Evolutionary conservation across 2,329 filamentous ascomycete genomes (phyloP).

Genomic region (Sporothrix schenckii): DNA sequence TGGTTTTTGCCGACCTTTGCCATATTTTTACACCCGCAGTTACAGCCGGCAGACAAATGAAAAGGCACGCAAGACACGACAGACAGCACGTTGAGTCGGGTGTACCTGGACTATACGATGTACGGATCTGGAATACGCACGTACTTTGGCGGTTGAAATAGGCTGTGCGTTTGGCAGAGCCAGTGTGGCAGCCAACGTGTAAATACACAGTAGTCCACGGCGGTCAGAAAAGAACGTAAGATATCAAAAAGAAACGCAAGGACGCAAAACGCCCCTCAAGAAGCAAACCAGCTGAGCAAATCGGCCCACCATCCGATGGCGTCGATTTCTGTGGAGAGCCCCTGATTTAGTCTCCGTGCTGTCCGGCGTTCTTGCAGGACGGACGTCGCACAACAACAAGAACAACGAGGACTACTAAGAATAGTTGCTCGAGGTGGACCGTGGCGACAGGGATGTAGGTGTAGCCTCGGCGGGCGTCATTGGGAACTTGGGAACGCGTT

Average conservation of each 20-base stretch:
- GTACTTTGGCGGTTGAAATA: neutral
- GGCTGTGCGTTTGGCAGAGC: neutral
- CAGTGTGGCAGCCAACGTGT: neutral
- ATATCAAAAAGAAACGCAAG: neutral
- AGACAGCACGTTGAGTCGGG: neutral
- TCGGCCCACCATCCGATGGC: slow-evolving; percentile 13
- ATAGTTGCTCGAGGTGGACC: neutral
- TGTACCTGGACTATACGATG: neutral
- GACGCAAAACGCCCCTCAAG: neutral
- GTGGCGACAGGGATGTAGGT: neutral
- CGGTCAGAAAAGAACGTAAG: neutral
- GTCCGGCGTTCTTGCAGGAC: slow-evolving; percentile 4
- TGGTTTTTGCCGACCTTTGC: neutral
- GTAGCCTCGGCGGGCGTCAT: slow-evolving; percentile 12
- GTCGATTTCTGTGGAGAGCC: slow-evolving; percentile 3
- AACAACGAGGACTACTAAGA: no score
- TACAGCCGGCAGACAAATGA: neutral
- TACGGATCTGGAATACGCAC: no score
- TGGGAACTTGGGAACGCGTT: neutral
- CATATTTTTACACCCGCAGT: neutral
- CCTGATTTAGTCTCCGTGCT: slow-evolving; percentile 22
- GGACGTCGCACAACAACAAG: neutral
- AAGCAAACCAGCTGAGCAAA: slow-evolving; percentile 5
- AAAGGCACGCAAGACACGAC: slow-evolving; percentile 4
- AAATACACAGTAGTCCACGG: neutral